Evolutionary conservation across 805 yeast species (phyloP).

Genomic region (Metschnikowia colocasiae): DNA sequence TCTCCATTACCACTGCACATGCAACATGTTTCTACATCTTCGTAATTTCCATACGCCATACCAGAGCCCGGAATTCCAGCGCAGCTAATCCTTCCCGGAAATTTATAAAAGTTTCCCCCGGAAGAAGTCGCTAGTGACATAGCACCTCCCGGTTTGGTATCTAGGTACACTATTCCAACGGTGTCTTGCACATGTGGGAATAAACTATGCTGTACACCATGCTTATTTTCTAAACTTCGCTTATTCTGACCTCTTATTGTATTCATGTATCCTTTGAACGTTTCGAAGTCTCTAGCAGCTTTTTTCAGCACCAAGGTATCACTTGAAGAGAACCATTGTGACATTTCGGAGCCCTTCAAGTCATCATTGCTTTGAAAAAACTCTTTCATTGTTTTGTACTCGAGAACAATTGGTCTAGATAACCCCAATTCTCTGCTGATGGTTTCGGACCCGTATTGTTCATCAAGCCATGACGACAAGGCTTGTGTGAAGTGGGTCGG

Average conservation of each 20-base stretch:
- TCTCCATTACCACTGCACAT: conserved; percentile 58
- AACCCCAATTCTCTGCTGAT: conserved; percentile 24
- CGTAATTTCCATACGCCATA: conserved; percentile 22
- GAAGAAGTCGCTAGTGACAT: conserved; percentile 39
- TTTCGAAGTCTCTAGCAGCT: neutral
- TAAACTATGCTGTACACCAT: neutral
- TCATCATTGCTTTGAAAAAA: neutral
- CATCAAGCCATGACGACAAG: conserved; percentile 23
- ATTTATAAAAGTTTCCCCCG: conserved; percentile 52
- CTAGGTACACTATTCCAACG: conserved; percentile 36
- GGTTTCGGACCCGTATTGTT: conserved; percentile 13
- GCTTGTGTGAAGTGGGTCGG: conserved; percentile 34
- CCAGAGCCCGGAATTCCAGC: conserved; percentile 51
- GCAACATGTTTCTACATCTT: conserved; percentile 26
- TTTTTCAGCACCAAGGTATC: neutral
- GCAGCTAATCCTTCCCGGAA: conserved; percentile 51
- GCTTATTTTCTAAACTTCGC: neutral
- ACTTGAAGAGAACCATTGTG: neutral
- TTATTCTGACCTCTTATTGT: neutral
- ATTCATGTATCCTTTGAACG: neutral
- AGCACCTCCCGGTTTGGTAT: neutral
- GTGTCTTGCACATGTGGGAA: conserved; percentile 37
- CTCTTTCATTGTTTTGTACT: neutral
- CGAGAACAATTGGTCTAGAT: conserved; percentile 32
- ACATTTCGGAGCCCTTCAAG: neutral